phyloP scores from a whole-genome alignment of 768 basidiomycete genomes.

The Collybia sp. region DNA sequence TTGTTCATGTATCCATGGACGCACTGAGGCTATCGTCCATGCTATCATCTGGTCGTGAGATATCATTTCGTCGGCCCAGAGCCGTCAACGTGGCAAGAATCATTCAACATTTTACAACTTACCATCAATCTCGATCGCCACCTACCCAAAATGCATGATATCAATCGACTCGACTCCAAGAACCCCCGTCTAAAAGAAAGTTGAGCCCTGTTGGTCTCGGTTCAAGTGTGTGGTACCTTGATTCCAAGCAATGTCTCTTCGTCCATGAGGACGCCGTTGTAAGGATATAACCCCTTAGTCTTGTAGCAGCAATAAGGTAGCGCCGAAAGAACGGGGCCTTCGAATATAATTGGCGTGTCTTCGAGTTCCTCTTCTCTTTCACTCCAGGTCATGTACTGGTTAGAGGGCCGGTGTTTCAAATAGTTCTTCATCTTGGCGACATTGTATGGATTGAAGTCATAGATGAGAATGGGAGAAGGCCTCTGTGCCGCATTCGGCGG shows the following conservation, averaged over 20 bases:
- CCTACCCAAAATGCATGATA: too few relatives aligned
- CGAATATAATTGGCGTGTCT: not conserved
- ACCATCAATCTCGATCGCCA: too few relatives aligned
- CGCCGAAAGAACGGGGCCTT: not conserved
- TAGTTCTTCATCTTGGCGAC: not conserved
- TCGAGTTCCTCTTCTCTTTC: not conserved
- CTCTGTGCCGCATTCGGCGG: conserved; percentile 2
- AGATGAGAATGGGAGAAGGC: not conserved
- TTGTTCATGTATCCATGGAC: too few relatives aligned
- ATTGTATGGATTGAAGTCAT: not conserved
- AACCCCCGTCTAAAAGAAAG: too few relatives aligned
- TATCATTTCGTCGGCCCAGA: too few relatives aligned
- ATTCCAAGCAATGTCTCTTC: not conserved
- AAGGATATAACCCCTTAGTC: not conserved
- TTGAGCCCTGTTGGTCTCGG: too few relatives aligned
- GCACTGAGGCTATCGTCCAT: too few relatives aligned
- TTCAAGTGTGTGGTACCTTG: too few relatives aligned
- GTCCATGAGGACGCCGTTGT: not conserved
- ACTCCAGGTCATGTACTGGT: not conserved
- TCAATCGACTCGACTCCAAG: too few relatives aligned
- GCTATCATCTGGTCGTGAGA: too few relatives aligned
- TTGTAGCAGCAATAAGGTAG: not conserved
- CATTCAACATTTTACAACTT: too few relatives aligned
- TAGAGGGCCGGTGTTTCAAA: not conserved
- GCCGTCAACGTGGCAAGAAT: too few relatives aligned